Percentiles rank a stretch among this genome's conserved stretches.
These are phyloP conservation scores for Trichophyton benhamiae DNA, from an alignment of 2,329 filamentous ascomycete genomes.

Conservation along the genomic window DNA sequence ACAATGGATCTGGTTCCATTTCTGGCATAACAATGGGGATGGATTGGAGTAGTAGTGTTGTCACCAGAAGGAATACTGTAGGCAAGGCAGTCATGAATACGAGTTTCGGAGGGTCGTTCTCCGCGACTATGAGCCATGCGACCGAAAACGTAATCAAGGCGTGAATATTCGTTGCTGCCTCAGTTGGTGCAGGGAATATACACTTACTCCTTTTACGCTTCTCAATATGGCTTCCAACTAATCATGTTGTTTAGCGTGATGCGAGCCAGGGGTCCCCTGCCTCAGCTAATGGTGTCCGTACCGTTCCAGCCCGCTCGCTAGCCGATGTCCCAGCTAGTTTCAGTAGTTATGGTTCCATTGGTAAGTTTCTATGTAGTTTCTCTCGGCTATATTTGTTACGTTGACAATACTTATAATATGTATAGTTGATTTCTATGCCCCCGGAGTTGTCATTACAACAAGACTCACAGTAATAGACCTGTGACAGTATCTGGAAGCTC, in stretches of 20 bases:
- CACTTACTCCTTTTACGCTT: not conserved
- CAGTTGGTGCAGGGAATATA: constrained; percentile 29
- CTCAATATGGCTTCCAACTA: not conserved
- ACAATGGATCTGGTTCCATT: constrained; percentile 34
- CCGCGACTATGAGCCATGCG: constrained; percentile 28
- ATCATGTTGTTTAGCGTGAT: constrained; percentile 16
- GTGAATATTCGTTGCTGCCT: constrained; percentile 31
- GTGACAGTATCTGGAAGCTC: constrained; percentile 25
- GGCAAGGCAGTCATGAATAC: constrained; percentile 25
- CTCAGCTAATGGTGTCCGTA: constrained; percentile 27
- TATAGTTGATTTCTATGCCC: constrained; percentile 44
- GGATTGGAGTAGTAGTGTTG: constrained; percentile 26
- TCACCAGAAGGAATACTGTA: constrained; percentile 18
- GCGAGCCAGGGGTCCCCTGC: constrained; percentile 28
- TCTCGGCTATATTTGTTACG: too few species aligned
- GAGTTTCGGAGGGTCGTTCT: constrained; percentile 26
- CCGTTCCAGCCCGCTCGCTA: constrained; percentile 29
- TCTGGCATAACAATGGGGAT: constrained; percentile 40
- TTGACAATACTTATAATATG: too few species aligned
- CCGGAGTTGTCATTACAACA: constrained; percentile 41
- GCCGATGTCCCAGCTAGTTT: constrained; percentile 26
- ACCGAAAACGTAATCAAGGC: constrained; percentile 24
- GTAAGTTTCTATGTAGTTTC: constrained; percentile 3
- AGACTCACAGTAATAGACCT: constrained; percentile 37
- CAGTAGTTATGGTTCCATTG: constrained; percentile 33